Percentiles rank a stretch among this genome's conserved stretches.
Conservation (phyloP, 306 rosid genomes). For the Vigna hirtella region DNA sequence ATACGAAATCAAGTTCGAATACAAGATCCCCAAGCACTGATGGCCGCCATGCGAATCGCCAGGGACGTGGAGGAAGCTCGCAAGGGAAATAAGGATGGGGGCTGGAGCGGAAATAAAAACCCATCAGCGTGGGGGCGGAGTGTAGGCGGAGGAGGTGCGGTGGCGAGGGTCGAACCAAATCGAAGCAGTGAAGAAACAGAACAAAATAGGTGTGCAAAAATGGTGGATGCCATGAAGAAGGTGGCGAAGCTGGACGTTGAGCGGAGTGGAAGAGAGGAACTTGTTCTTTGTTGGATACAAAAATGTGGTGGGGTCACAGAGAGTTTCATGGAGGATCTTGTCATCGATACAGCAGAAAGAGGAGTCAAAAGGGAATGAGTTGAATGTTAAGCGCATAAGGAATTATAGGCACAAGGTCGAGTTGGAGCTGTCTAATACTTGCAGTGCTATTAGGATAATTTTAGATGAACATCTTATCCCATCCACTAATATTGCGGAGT, state of each 20-base stretch:
- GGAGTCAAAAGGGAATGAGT: slow-evolving; percentile 53
- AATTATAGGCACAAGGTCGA: slow-evolving; percentile 52
- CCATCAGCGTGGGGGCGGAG: too few relatives aligned
- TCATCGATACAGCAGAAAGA: slow-evolving; percentile 55
- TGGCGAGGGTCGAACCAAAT: too few relatives aligned
- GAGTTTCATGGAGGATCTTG: slow-evolving; percentile 59
- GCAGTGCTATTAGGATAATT: slow-evolving; percentile 54
- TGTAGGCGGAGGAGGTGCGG: too few relatives aligned
- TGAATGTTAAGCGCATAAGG: slow-evolving; percentile 46
- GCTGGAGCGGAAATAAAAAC: too few relatives aligned
- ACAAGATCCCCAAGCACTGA: too few relatives aligned
- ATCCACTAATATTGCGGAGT: slow-evolving; percentile 46
- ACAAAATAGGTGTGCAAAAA: slow-evolving; percentile 43
- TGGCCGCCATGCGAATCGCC: too few relatives aligned
- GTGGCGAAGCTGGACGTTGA: slow-evolving; percentile 52
- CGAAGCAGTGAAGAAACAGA: too few relatives aligned
- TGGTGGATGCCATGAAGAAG: slow-evolving; percentile 55
- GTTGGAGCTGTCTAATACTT: slow-evolving; percentile 51
- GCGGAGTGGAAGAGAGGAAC: slow-evolving; percentile 56
- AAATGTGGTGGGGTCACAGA: slow-evolving; percentile 53
- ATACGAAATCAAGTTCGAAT: too few relatives aligned
- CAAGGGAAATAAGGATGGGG: too few relatives aligned
- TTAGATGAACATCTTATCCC: slow-evolving; percentile 61
- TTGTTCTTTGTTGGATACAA: slow-evolving; percentile 58
- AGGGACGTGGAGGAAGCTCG: too few relatives aligned